Evolutionary conservation across 768 basidiomycete species (phyloP).

Genomic region (Mycena vulgaris): DNA sequence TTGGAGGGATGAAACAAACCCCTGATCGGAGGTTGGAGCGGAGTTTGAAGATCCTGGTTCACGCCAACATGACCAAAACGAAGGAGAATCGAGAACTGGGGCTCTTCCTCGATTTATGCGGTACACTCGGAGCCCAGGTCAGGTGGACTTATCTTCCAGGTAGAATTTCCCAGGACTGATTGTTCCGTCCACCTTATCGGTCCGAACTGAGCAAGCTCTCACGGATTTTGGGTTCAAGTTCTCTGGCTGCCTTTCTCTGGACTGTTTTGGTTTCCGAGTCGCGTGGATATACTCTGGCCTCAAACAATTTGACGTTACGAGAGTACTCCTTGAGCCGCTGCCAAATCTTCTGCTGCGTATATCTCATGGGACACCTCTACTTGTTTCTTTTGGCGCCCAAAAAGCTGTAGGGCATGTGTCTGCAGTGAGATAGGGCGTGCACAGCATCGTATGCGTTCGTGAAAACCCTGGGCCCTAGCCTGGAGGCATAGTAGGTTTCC

Average conservation of each 20-base stretch:
- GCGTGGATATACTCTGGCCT: no score
- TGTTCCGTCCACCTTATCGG: neutral
- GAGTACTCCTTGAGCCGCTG: neutral
- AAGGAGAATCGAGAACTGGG: no score
- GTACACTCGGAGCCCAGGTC: neutral
- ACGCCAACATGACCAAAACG: no score
- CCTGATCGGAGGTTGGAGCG: no score
- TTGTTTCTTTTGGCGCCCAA: slow-evolving; percentile 16
- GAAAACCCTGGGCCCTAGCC: neutral
- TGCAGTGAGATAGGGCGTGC: neutral
- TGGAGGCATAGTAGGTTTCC: neutral
- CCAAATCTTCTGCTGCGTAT: neutral
- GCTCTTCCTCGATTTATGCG: no score
- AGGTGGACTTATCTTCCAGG: neutral
- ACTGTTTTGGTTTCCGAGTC: neutral
- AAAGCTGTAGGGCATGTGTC: slow-evolving; percentile 29
- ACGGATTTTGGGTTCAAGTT: neutral
- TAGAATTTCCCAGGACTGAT: neutral
- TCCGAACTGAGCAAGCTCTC: neutral
- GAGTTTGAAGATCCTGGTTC: no score
- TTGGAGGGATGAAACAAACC: no score
- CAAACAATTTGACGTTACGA: no score
- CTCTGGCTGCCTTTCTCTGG: neutral
- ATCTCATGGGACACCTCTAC: neutral
- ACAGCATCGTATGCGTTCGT: slow-evolving; percentile 18